Evolutionary conservation across 2,329 filamentous ascomycete species (phyloP), one percentile per base, ranked within the genome.

Genomic region (Thermothelomyces thermophilus): DNA sequence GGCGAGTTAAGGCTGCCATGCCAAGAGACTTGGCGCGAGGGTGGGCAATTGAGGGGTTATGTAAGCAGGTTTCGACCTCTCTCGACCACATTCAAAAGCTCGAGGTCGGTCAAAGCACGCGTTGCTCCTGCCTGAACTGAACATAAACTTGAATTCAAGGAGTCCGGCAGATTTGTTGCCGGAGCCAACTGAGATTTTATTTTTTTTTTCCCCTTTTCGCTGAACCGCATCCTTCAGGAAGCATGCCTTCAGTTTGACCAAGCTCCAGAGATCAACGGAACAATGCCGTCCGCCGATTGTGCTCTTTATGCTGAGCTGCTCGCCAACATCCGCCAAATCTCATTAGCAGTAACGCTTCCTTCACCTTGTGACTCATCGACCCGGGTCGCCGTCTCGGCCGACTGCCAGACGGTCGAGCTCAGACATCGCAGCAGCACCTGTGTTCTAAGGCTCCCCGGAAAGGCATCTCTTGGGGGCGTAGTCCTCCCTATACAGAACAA

Each of bases 241-340:
- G 11, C 37, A 11, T 26, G 17, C 24, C 24, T 5, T 26, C 9
- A 5, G 5, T 5, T 26, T 26, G 24, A 26, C 24, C 24, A 9
- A 26, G 5, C 9, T 5, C 24, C 24, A 5, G 5, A 9, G 5
- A 22, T 9, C n/a, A 5, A 3, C 24, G 10, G 30, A 31, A n/a
- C n/a, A 36, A 50, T 50, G 48, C 8, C 31, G 10, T 14, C 17
- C 3, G 16, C 5, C 26, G 17, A 42, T 13, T 46, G 17, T 16
- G n/a, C 65, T 2, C 70, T 85, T 19, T 84, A 86, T 61, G 81
- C 82, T 5, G 83, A 86, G 66, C 71, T 84, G 1, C 73, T 86
- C 2, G 69, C 75, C 24, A 83, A 84, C 52, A 82, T 86, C 56
- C 73, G 76, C 36, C 80, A 84, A 61, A 71, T 86, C 34, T 83